These are phyloP conservation scores for Tremella fuciformis DNA, from an alignment of 768 basidiomycete species.

Conservation along the genomic window DNA sequence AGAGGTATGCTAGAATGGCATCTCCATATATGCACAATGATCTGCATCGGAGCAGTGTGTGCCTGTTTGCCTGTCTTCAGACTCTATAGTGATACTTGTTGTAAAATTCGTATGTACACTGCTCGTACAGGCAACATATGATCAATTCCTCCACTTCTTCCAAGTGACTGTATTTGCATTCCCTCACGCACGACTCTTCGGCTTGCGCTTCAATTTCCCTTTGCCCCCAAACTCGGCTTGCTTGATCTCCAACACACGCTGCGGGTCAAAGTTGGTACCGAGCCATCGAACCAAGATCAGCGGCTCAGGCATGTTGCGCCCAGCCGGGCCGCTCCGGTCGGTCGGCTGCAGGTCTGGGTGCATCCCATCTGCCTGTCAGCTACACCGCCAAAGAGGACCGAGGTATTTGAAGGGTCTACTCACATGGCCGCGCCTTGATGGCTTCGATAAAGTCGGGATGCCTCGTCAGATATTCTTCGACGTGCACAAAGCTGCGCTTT, in stretches of 20 bases:
- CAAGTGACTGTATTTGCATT: too few species aligned
- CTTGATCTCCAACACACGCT: constrained; percentile 45
- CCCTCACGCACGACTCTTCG: constrained; percentile 12
- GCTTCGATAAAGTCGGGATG: constrained; percentile 43
- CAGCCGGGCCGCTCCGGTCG: constrained; percentile 10
- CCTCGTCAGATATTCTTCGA: constrained; percentile 47
- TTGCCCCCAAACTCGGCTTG: constrained; percentile 45
- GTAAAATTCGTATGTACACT: too few species aligned
- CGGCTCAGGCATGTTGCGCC: constrained; percentile 20
- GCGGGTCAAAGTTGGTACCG: constrained; percentile 42
- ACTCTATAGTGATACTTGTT: too few species aligned
- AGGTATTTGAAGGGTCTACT: constrained; percentile 5
- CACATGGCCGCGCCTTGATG: constrained; percentile 39
- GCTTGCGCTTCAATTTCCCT: constrained; percentile 25
- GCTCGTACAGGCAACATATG: too few species aligned
- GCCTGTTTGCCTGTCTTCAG: too few species aligned
- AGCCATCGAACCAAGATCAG: constrained; percentile 46
- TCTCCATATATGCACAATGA: neutral
- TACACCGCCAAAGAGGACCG: neutral
- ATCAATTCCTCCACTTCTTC: too few species aligned
- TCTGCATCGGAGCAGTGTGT: too few species aligned
- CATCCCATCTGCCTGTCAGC: constrained; percentile 32
- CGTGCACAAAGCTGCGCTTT: constrained; percentile 43
- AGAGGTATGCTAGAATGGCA: neutral
- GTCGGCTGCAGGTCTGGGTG: constrained; percentile 38